A percentile compares a stretch with the other conserved stretches of the same genome.
Conservation (phyloP, 2,329 filamentous ascomycete species). For the Epichloe hybrida region DNA sequence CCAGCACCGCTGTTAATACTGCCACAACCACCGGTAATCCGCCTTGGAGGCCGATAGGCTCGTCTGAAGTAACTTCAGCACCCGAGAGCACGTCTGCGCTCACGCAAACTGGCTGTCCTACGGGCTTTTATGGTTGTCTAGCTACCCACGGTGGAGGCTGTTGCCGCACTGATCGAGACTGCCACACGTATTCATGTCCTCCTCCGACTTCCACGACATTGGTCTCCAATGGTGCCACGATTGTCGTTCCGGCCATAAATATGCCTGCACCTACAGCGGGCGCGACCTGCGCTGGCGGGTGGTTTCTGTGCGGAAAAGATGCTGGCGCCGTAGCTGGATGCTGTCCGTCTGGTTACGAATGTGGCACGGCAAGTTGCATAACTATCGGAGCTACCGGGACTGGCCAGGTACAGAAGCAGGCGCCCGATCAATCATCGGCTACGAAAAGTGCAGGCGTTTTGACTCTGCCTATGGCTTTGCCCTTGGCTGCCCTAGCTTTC, state of each 20-base stretch:
- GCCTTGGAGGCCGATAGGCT: slow-evolving; percentile 30
- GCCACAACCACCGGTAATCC: slow-evolving; percentile 25
- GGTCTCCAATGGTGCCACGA: slow-evolving; percentile 52
- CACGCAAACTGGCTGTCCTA: slow-evolving; percentile 50
- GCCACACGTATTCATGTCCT: slow-evolving; percentile 68
- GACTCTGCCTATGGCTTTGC: background rate
- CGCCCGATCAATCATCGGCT: slow-evolving; percentile 20
- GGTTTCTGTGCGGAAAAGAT: slow-evolving; percentile 54
- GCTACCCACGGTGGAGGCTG: slow-evolving; percentile 74
- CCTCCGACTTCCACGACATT: slow-evolving; percentile 46
- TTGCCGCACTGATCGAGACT: slow-evolving; percentile 78
- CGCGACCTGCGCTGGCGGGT: slow-evolving; percentile 58
- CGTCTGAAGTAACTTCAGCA: slow-evolving; percentile 18
- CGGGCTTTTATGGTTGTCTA: slow-evolving; percentile 81
- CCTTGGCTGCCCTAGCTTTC: background rate
- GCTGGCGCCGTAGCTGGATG: slow-evolving; percentile 60
- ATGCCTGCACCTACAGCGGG: slow-evolving; percentile 29
- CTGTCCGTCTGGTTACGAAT: slow-evolving; percentile 66
- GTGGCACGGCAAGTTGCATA: slow-evolving; percentile 60
- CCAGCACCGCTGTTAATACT: slow-evolving; percentile 20
- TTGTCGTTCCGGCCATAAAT: slow-evolving; percentile 48
- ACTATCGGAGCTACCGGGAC: slow-evolving; percentile 37
- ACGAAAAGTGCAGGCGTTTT: background rate
- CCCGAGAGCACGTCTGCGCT: slow-evolving; percentile 23
- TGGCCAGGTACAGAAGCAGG: slow-evolving; percentile 41